Evolutionary conservation across 768 basidiomycete genomes (phyloP).

Genomic region (Boletus bicolor): DNA sequence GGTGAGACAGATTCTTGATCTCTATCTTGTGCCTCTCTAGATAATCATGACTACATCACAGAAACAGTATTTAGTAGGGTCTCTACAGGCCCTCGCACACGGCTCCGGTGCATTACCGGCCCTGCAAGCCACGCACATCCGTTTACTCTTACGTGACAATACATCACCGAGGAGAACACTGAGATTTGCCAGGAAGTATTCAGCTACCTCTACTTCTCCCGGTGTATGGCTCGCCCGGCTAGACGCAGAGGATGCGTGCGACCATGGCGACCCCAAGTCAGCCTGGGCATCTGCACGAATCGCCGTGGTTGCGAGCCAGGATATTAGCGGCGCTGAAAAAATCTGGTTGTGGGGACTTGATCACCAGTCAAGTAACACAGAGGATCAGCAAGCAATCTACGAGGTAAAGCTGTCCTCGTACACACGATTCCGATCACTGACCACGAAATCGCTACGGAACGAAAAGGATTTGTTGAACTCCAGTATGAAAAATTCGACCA

Average conservation of each 20-base stretch:
- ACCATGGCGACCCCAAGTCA: conserved; percentile 24
- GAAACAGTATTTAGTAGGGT: conserved; percentile 54
- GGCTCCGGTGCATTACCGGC: conserved; percentile 18
- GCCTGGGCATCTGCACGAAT: conserved; percentile 47
- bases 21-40: background rate
- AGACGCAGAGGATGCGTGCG: conserved; percentile 37
- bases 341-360: conserved; percentile 59
- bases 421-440: background rate
- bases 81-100: conserved; percentile 38
- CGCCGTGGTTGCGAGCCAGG: conserved; percentile 25
- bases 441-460: background rate
- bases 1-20: conserved; percentile 19
- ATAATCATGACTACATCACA: conserved; percentile 23
- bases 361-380: conserved; percentile 13
- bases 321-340: conserved; percentile 29
- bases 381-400: conserved; percentile 25
- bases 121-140: conserved; percentile 37
- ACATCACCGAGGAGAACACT: conserved; percentile 35
- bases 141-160: conserved; percentile 29
- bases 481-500: conserved; percentile 42
- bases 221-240: conserved; percentile 55
- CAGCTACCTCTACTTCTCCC: conserved; percentile 36
- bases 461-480: conserved; percentile 43
- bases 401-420: conserved; percentile 29
- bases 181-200: conserved; percentile 46